Percentiles rank a stretch among this genome's conserved stretches.
Conservation (phyloP, 306 rosid species). For the Rosa multiflora region DNA sequence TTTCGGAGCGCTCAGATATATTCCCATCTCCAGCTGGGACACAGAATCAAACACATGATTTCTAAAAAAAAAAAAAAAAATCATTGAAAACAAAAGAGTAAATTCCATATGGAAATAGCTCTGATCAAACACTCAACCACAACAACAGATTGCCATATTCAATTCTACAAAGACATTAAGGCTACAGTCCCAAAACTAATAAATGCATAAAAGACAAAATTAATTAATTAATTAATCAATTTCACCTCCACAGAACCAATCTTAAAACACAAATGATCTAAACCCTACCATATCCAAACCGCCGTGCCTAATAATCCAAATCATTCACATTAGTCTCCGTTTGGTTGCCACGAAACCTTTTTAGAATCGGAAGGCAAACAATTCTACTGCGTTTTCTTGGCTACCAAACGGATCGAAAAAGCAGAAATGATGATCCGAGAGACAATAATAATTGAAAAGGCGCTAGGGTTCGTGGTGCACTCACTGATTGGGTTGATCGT, state of each 20-base stretch:
- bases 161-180: background rate
- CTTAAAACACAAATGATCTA: too few relatives aligned
- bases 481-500: background rate
- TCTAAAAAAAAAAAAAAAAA: background rate
- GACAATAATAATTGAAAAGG: too few relatives aligned
- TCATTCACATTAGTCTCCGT: background rate
- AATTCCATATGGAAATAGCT: background rate
- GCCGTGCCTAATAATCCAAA: background rate
- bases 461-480: background rate
- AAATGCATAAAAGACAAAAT: background rate
- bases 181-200: background rate
- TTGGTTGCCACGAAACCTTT: background rate
- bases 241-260: background rate
- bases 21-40: constrained; percentile 63
- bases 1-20: constrained; percentile 82
- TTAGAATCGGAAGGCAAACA: background rate
- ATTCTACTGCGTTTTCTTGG: background rate
- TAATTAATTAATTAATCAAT: background rate
- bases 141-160: background rate
- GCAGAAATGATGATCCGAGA: background rate
- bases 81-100: background rate
- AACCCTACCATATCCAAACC: constrained; percentile 4
- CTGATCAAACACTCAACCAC: background rate
- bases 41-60: constrained; percentile 12
- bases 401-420: constrained; percentile 18